phyloP scores from a whole-genome alignment of 345 rosid species.

The Jatropha curcas region DNA sequence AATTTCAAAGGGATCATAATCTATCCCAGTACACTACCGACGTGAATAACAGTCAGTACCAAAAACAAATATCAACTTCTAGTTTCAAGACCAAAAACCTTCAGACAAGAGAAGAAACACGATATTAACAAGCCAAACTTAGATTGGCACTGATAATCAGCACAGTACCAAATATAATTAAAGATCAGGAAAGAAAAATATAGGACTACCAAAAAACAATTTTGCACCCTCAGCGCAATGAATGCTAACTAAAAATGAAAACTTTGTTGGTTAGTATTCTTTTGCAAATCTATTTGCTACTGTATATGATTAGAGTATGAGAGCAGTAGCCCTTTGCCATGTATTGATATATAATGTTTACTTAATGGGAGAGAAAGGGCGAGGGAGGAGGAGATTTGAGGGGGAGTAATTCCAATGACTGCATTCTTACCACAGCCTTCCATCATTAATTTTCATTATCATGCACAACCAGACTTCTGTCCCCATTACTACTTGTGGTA shows the following conservation, averaged over 20 bases:
- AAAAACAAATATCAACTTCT: not conserved
- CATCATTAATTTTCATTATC: too few relatives aligned
- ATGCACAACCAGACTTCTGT: too few relatives aligned
- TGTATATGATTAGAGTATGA: too few relatives aligned
- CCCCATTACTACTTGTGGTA: too few relatives aligned
- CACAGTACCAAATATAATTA: not conserved
- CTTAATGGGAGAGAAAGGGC: too few relatives aligned
- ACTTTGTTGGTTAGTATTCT: too few relatives aligned
- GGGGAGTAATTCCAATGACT: too few relatives aligned
- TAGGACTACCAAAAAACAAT: not conserved
- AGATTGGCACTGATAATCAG: not conserved
- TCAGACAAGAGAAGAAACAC: not conserved
- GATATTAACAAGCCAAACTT: not conserved
- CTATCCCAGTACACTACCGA: not conserved
- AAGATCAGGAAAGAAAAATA: not conserved
- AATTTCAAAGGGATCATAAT: not conserved
- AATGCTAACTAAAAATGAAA: conserved; percentile 1
- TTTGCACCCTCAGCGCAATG: not conserved
- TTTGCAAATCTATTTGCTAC: too few relatives aligned
- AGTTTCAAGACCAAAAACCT: not conserved
- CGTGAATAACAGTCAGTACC: not conserved
- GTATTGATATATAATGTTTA: too few relatives aligned
- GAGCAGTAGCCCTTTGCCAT: too few relatives aligned
- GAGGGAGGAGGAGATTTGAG: too few relatives aligned
- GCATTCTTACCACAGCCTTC: too few relatives aligned